phyloP scores from a whole-genome alignment of 148 eudicot species.

The Suaeda aralocaspica region DNA sequence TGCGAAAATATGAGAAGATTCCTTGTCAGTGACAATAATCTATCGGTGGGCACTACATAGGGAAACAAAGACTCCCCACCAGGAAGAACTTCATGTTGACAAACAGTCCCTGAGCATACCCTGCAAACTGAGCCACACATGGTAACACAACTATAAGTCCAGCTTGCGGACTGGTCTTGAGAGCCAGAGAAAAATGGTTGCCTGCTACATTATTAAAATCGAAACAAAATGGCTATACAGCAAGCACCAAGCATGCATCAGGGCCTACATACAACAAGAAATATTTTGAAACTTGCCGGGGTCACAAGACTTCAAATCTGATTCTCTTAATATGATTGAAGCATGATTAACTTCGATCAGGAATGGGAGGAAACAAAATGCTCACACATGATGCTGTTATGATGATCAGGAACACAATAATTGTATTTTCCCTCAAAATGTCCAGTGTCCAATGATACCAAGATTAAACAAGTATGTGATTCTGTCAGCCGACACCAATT shows the following conservation, averaged over 20 bases:
- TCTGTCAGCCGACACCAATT: neutral
- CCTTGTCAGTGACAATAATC: conserved; percentile 28
- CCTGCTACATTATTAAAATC: conserved; percentile 5
- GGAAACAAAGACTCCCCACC: conserved; percentile 8
- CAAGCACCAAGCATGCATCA: neutral
- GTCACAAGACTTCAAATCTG: neutral
- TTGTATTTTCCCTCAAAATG: neutral
- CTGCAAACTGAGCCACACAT: conserved; percentile 12
- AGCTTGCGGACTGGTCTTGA: neutral
- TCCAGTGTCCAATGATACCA: neutral
- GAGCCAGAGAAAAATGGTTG: neutral
- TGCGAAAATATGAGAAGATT: conserved; percentile 20
- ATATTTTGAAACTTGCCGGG: neutral
- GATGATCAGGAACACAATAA: neutral
- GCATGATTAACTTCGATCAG: no score
- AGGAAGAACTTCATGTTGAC: conserved; percentile 2
- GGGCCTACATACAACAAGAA: conserved; percentile 6
- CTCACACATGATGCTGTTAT: neutral
- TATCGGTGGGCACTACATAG: conserved; percentile 20
- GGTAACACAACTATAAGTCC: conserved; percentile 13
- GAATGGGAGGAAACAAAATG: no score
- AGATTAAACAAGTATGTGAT: neutral
- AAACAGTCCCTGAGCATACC: conserved; percentile 8
- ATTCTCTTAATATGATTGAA: neutral
- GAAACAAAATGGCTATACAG: neutral